A percentile compares a stretch with the other conserved stretches of the same genome.
Evolutionary conservation across 169 alveolate species (phyloP).

Genomic region (Fabrea salina): DNA sequence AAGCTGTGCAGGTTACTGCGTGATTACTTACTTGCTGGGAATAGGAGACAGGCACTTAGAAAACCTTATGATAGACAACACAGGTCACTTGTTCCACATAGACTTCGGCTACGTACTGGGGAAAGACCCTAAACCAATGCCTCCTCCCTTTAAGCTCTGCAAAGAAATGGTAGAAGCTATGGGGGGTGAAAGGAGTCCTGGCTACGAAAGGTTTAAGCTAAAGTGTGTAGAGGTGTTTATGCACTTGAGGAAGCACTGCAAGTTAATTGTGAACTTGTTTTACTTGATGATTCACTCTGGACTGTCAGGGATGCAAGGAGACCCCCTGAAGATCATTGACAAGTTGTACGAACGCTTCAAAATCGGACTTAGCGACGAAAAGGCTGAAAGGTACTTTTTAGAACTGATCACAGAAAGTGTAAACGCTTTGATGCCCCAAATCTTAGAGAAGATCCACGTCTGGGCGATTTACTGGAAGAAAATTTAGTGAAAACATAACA

Average conservation of each 20-base stretch:
- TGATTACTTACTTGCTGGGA: slow-evolving; percentile 95
- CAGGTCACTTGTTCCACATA: slow-evolving; percentile 95
- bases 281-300: slow-evolving; percentile 37
- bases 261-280: slow-evolving; percentile 51
- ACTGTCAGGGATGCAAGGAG: slow-evolving; percentile 23
- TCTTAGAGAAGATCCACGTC: slow-evolving; percentile 85
- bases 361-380: slow-evolving; percentile 81
- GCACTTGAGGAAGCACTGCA: slow-evolving; percentile 56
- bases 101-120: slow-evolving; percentile 98
- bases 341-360: slow-evolving; percentile 83
- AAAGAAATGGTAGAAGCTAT: slow-evolving; percentile 89
- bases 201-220: slow-evolving; percentile 74
- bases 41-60: slow-evolving; percentile 99
- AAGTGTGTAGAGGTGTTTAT: slow-evolving; percentile 67
- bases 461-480: slow-evolving; percentile 87
- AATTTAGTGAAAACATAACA: slow-evolving; percentile 10
- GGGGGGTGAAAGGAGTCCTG: slow-evolving; percentile 91
- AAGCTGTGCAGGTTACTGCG: slow-evolving; percentile 98
- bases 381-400: slow-evolving; percentile 85
- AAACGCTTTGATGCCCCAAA: slow-evolving; percentile 89
- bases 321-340: slow-evolving; percentile 54
- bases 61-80: slow-evolving; percentile 90
- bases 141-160: slow-evolving; percentile 93
- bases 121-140: slow-evolving; percentile 88
- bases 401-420: slow-evolving; percentile 84